Conservation (phyloP, 2,329 filamentous ascomycete genomes). For the Curvularia sp. region DNA sequence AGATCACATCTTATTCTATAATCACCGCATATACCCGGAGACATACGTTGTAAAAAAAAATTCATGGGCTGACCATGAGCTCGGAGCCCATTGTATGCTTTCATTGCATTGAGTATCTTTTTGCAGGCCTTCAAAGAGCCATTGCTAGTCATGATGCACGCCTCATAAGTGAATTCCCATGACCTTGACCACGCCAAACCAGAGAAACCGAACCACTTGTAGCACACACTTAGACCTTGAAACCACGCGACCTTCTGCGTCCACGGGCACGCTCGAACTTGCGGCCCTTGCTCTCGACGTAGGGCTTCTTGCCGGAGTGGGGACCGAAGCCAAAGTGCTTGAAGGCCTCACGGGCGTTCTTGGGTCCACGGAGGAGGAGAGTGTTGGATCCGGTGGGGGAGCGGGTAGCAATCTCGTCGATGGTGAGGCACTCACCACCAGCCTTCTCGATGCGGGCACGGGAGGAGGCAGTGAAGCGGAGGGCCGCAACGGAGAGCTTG, state of each 20-base stretch:
- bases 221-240: slow-evolving; percentile 87
- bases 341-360: slow-evolving; percentile 96
- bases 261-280: slow-evolving; percentile 99
- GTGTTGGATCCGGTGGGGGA: slow-evolving; percentile 97
- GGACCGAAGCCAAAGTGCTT: slow-evolving; percentile 99
- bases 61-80: slow-evolving; percentile 45
- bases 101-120: slow-evolving; percentile 50
- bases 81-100: slow-evolving; percentile 43
- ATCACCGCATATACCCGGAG: background rate
- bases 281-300: slow-evolving; percentile 97
- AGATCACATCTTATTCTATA: background rate
- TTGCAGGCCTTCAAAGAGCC: slow-evolving; percentile 44
- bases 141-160: slow-evolving; percentile 48
- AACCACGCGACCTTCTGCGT: slow-evolving; percentile 96
- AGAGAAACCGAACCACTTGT: slow-evolving; percentile 45
- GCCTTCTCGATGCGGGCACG: slow-evolving; percentile 92
- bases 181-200: slow-evolving; percentile 49
- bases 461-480: slow-evolving; percentile 95
- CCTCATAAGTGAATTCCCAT: slow-evolving; percentile 46
- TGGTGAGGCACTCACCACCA: slow-evolving; percentile 91
- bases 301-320: slow-evolving; percentile 99
- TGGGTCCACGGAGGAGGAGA: slow-evolving; percentile 93
- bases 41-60: background rate
- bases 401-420: slow-evolving; percentile 96
- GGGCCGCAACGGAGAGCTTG: slow-evolving; percentile 91